These are phyloP conservation scores for Neoscytalidium dimidiatum DNA, from an alignment of 2,329 filamentous ascomycete species.

Conservation along the genomic window DNA sequence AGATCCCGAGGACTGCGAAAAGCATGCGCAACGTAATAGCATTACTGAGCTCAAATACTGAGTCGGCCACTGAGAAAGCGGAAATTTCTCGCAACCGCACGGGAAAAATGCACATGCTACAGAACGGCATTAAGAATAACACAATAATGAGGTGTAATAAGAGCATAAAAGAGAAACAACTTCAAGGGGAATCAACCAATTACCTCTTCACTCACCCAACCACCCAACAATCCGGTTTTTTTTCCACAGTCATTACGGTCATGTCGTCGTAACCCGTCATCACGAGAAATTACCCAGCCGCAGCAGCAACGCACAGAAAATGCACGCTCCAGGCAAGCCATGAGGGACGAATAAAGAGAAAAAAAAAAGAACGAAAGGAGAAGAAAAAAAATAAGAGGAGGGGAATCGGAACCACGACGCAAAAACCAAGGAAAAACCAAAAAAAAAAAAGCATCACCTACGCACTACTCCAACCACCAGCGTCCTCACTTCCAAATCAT, in stretches of 20 bases:
- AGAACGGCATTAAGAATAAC: too few species aligned
- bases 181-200: background rate
- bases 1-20: too few species aligned
- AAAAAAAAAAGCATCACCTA: background rate
- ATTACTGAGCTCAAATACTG: too few species aligned
- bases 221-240: too few species aligned
- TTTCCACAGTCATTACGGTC: background rate
- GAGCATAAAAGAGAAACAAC: background rate
- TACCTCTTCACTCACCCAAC: constrained; percentile 20
- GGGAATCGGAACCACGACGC: background rate
- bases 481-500: constrained; percentile 34
- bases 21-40: too few species aligned
- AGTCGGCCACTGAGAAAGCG: too few species aligned
- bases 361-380: background rate
- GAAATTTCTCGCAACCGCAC: background rate
- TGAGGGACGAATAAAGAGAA: background rate
- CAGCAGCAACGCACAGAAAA: too few species aligned
- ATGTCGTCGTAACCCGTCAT: background rate
- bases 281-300: too few species aligned
- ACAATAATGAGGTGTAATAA: background rate
- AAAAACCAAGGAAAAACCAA: background rate
- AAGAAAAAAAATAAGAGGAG: background rate
- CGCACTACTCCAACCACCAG: background rate
- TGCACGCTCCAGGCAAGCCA: background rate
- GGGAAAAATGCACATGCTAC: background rate